Evolutionary conservation across 805 yeast species (phyloP).

Genomic region (Spathaspora passalidarum): DNA sequence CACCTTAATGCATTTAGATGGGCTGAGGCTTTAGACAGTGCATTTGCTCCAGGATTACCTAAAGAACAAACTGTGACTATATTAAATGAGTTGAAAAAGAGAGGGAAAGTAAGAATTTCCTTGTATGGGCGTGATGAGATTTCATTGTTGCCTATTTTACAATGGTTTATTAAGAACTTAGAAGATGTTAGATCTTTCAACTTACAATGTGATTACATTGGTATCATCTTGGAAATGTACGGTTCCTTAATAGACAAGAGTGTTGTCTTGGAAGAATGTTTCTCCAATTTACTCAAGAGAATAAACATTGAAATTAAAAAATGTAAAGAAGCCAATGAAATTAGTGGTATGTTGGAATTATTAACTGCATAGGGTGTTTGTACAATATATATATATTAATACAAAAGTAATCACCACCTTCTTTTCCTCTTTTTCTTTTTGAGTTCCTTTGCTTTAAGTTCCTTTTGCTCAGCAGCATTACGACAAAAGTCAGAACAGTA

Average conservation of each 20-base stretch:
- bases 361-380: conserved; percentile 46
- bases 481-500: conserved; percentile 36
- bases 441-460: conserved; percentile 6
- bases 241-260: conserved; percentile 69
- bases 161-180: conserved; percentile 75
- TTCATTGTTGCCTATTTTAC: conserved; percentile 77
- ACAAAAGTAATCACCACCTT: conserved; percentile 11
- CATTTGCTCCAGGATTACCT: conserved; percentile 74
- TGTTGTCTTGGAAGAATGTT: conserved; percentile 72
- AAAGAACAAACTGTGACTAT: conserved; percentile 80
- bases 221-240: conserved; percentile 71
- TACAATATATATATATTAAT: not conserved
- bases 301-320: conserved; percentile 68
- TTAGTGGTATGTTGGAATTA: conserved; percentile 91
- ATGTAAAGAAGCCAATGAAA: conserved; percentile 82
- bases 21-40: conserved; percentile 89
- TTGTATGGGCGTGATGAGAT: conserved; percentile 82
- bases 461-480: conserved; percentile 9
- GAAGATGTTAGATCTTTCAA: conserved; percentile 74
- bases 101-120: conserved; percentile 87
- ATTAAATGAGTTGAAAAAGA: conserved; percentile 76
- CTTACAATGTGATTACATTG: conserved; percentile 65
- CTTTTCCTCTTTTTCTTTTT: conserved; percentile 15
- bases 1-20: conserved; percentile 85
- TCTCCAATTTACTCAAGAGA: conserved; percentile 57